These are phyloP conservation scores for Aphanomyces invadans DNA, from an alignment of 352 stramenopile species.

Conservation along the genomic window DNA sequence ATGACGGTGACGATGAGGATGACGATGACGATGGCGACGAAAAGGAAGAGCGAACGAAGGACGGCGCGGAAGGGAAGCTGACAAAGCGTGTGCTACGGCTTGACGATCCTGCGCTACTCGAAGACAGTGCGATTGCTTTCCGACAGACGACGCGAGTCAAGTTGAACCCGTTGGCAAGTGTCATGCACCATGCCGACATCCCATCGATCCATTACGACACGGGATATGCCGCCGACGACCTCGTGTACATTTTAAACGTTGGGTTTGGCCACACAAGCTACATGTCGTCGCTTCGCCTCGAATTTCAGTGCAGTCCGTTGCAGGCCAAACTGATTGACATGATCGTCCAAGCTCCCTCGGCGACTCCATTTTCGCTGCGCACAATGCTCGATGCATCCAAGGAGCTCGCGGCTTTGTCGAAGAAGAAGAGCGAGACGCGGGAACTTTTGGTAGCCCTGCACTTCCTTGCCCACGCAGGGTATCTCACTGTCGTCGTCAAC, in stretches of 20 bases:
- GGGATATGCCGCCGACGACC: neutral
- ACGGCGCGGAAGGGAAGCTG: neutral
- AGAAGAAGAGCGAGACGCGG: constrained; percentile 2
- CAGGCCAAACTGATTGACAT: neutral
- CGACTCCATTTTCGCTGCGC: neutral
- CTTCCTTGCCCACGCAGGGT: constrained; percentile 20
- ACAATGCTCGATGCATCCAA: neutral
- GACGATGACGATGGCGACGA: constrained; percentile 12
- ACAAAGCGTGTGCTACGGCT: constrained; percentile 3
- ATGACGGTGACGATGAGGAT: constrained; percentile 11
- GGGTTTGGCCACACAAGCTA: constrained; percentile 17
- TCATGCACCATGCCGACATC: constrained; percentile 11
- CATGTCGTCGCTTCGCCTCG: constrained; percentile 6
- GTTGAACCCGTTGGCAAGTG: constrained; percentile 13
- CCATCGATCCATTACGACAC: constrained; percentile 7
- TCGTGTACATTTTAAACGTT: constrained; percentile 17
- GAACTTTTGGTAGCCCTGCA: constrained; percentile 10
- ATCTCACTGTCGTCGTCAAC: constrained; percentile 11
- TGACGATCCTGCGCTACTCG: neutral
- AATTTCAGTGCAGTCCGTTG: neutral
- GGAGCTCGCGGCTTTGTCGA: neutral
- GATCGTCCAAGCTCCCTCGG: neutral
- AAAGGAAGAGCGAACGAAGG: neutral
- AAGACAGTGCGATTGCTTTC: neutral
- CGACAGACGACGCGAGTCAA: neutral